Evolutionary conservation across 257 asterid genomes (phyloP), one percentile per base, ranked within the genome.

Genomic region (Solanum ossicruentum): DNA sequence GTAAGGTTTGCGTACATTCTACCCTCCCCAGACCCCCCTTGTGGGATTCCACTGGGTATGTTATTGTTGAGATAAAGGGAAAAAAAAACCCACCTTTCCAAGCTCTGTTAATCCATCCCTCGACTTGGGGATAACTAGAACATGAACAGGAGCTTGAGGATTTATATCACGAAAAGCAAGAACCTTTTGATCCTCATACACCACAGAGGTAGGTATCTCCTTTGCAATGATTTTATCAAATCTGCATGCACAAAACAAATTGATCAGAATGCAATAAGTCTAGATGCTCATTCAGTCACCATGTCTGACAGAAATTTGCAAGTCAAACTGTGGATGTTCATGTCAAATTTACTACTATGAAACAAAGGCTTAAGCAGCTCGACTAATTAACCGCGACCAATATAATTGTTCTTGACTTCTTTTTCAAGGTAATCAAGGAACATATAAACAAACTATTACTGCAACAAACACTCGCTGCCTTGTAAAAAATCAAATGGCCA

Each of bases 121-220:
- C 28, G 81, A 88, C 91, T 96, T 96, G 67, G 98, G 99, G 89
- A 96, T 93, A 87, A 96, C 86, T 45, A 96, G 86, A 84, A 96
- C 95, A 90, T 96, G 99, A 87, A 94, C 95, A 20, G 99, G 98
- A 84, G 99, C 99, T 90, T 96, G 97, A 12, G 99, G 98, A 84
- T 85, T 93, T 78, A 95, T 89, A 87, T 96, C 99, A 58, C 97
- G 95, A 82, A 96, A 95, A 79, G 98, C 99, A 86, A 96, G 95
- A 72, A 96, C 99, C 13, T 89, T 86, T 32, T 94, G 97, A 87
- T 96, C 99, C 90, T 96, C 99, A 1, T 95, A 94, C 54, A 96
- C 93, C 86, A 94, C 91, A 86, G 92, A 82, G 17, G 98, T 90
- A 73, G 97, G 99, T 85, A 96, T 92, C 84, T 93, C 98, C 92